Conservation (phyloP, 1,284 basidiomycete genomes). For the Ganoderma sinense region DNA sequence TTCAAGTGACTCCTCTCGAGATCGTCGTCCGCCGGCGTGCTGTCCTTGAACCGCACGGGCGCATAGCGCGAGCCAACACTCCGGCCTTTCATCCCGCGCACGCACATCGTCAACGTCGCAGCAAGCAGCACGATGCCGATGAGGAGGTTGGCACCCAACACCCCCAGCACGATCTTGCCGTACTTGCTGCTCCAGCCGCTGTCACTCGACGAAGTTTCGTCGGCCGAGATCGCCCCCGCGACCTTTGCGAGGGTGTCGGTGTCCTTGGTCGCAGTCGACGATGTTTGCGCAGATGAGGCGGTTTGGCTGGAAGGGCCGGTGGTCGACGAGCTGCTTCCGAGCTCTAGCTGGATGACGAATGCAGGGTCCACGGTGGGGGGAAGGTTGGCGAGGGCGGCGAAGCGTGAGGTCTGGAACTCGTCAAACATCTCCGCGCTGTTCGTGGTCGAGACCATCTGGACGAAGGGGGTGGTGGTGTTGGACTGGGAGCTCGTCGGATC, state of each 20-base stretch:
- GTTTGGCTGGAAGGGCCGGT: background rate
- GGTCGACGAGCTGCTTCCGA: too few species aligned
- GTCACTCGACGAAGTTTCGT: background rate
- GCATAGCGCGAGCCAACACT: background rate
- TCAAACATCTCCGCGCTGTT: slow-evolving; percentile 24
- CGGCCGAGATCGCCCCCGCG: background rate
- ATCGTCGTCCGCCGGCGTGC: too few species aligned
- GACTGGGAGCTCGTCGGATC: slow-evolving; percentile 30
- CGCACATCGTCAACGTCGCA: slow-evolving; percentile 11
- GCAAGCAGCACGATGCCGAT: slow-evolving; percentile 12
- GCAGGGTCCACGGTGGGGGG: slow-evolving; percentile 9
- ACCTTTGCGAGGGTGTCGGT: background rate
- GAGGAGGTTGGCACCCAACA: slow-evolving; percentile 16
- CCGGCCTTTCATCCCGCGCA: slow-evolving; percentile 11
- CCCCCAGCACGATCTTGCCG: slow-evolving; percentile 7
- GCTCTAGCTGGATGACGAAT: background rate
- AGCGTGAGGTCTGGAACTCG: slow-evolving; percentile 25
- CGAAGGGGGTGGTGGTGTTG: slow-evolving; percentile 46
- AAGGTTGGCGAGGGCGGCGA: slow-evolving; percentile 20
- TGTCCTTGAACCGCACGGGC: slow-evolving; percentile 14
- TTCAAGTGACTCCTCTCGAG: too few species aligned
- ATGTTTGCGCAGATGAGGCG: background rate
- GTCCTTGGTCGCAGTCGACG: background rate
- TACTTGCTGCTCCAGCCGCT: slow-evolving; percentile 13
- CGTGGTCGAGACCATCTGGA: slow-evolving; percentile 42